These are phyloP conservation scores for Lipomyces yamadae DNA, from an alignment of 805 yeast genomes.

Conservation along the genomic window DNA sequence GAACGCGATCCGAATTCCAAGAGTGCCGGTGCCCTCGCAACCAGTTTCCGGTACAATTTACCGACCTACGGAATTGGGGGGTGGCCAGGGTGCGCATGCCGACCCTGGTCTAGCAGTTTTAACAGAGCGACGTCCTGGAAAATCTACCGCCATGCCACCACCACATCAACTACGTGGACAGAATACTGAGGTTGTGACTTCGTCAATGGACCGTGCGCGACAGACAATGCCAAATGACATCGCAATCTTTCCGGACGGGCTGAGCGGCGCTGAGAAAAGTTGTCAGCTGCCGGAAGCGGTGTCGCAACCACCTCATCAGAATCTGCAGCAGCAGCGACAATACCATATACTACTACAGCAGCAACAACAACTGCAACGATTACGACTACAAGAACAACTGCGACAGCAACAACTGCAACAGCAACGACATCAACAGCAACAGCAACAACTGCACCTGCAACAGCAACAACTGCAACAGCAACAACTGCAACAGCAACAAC, in stretches of 20 bases:
- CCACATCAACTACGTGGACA: not conserved
- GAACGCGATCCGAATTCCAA: not conserved
- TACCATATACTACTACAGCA: not conserved
- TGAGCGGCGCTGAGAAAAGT: not conserved
- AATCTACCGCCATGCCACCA: not conserved
- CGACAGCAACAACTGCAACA: not conserved
- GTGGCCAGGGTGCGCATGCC: not conserved
- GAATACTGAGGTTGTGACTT: not conserved
- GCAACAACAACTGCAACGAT: constrained; percentile 1
- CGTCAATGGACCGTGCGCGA: not conserved
- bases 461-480: not conserved
- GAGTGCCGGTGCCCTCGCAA: not conserved
- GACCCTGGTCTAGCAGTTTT: not conserved
- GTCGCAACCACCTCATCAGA: not conserved
- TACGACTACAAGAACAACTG: not conserved
- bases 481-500: not conserved
- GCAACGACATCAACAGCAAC: not conserved
- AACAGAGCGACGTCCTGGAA: not conserved
- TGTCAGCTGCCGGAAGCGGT: not conserved
- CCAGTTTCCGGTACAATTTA: not conserved
- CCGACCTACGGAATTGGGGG: not conserved
- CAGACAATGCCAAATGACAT: not conserved
- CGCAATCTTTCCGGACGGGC: not conserved
- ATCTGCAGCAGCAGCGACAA: not conserved
- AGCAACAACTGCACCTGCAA: not conserved